Base-by-base conservation (phyloP, 495 filamentous ascomycete genomes). In the Aspergillus bridgeri region DNA sequence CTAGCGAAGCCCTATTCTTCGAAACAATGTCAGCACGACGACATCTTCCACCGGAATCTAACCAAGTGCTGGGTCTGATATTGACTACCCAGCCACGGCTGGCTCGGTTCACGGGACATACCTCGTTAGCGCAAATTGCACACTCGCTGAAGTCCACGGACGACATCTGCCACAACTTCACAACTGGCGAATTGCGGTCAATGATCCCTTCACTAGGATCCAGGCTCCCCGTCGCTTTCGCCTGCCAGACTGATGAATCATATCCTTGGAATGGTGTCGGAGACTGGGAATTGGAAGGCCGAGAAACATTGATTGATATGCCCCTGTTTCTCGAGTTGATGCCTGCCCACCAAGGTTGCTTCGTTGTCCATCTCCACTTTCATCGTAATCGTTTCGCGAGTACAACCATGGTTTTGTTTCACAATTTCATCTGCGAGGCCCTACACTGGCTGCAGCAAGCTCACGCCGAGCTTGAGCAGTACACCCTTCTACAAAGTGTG, bases 1-100 rank as follows among this genome's bases (percentile, higher is more conserved):
- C 47, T 6, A 2, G 22, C 47, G 47, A 49, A 49, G 18, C 47
- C 22, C 6, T 49, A 24, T 49, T 49, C 15, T 49, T 21, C 47
- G 47, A 49, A 49, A 49, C 47, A 4, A 49, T 49, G 47, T 49
- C 47, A 23, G 47, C 5, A 21, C 47, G 47, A 24, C 18, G 47
- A 21, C 22, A 21, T 20, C 47, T 49, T 13, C 1, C n/a, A 17
- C 18, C 47, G 7, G 13, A 20, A 2, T 23, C 19, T 24, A 2
- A 15, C 23, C 47, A 20, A 20, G 47, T 24, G 18, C 47, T 49
- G 2, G 47, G 47, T 1, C 47, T 13, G 9, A 17, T 49, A 4
- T 24, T 49, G 23, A 15, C 15, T 17, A 21, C 47, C 23, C 47
- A 49, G 9, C 47, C 47, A 20, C 47, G 47, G 9, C 3, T 49